Evolutionary conservation across 2,329 filamentous ascomycete genomes (phyloP), one percentile per base, ranked within the genome.

Genomic region (Botrytis paeoniae): DNA sequence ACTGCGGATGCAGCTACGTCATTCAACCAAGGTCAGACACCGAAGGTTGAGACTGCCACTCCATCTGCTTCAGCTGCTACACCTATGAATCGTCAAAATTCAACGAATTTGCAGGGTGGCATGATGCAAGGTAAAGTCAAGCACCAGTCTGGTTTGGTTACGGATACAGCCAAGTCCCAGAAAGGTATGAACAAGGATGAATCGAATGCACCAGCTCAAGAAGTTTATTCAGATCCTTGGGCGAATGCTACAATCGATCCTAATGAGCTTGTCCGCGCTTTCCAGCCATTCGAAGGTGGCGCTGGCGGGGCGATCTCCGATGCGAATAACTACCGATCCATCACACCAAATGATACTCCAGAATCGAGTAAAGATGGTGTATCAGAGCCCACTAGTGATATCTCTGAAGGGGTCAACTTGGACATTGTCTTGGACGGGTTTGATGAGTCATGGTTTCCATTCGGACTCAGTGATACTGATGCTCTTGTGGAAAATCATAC

Each of bases 301-400:
- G 83, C 82, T 48, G 81, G 82, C 16, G 88, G 85, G 29, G 83
- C 86, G 3, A 85, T 89, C 71, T 83, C 84, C 20, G 87, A 90
- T 75, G 84, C 87, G 79, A 84, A 81, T 71, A 82, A 87, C 14
- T 89, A 88, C 77, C 85, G 86, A 32, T 85, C 86, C 1, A 82
- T 87, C 73, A 89, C 89, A 37, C 88, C 89, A 0, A 89, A 89
- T 74, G 88, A 91, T 78, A 91, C 89, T 12, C 89, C 89, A 0
- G 89, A 90, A 76, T 91, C 89, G 3, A 88, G 84, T 80, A 89
- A 90, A 79, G 88, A 91, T 41, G 85, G 86, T 6, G 80, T 83
- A 14, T 89, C 89, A 59, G 89, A 91, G 77, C 87, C 88, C 16
- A 90, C 86, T 74, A 90, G 88, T 78, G 89, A 91, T 76, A 86